A percentile compares a stretch with the other conserved stretches of the same genome.
These are phyloP conservation scores for Halteria grandinella DNA, from an alignment of 73 alveolate genomes.

Conservation along the genomic window DNA sequence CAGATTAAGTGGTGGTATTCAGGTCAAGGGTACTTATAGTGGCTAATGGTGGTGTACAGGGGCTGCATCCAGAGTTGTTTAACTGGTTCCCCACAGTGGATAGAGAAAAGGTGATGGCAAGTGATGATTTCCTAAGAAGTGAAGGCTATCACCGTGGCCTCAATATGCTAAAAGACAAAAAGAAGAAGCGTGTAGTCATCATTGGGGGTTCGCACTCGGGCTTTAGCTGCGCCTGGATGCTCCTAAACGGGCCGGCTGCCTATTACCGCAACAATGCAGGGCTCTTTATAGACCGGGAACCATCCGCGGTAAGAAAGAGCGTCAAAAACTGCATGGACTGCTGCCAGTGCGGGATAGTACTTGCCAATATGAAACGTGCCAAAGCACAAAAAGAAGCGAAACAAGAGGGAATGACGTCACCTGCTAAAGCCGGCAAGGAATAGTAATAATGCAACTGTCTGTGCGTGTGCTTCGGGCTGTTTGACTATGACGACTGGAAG, in stretches of 20 bases:
- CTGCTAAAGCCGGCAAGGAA: background rate
- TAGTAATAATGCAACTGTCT: background rate
- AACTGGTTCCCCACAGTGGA: constrained; percentile 47
- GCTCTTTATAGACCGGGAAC: constrained; percentile 19
- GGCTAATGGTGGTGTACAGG: constrained; percentile 44
- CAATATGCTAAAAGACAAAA: constrained; percentile 2
- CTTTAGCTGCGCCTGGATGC: constrained; percentile 72
- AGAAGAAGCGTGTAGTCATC: constrained; percentile 53
- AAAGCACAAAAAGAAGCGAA: background rate
- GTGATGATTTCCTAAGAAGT: constrained; percentile 48
- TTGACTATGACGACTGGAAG: constrained; percentile 30
- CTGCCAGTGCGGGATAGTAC: constrained; percentile 44
- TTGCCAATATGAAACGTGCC: background rate
- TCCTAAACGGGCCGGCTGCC: constrained; percentile 67
- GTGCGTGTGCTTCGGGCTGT: constrained; percentile 47
- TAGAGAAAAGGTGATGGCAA: background rate
- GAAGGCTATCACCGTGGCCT: constrained; percentile 18
- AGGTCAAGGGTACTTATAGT: constrained; percentile 56
- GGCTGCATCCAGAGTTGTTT: constrained; percentile 38
- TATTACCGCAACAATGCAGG: constrained; percentile 37
- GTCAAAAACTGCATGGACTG: constrained; percentile 47
- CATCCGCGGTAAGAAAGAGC: constrained; percentile 28
- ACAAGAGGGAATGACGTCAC: constrained; percentile 5
- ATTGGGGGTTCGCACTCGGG: constrained; percentile 80
- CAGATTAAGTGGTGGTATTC: constrained; percentile 23